These are phyloP conservation scores for Helianthus tuberosus DNA, from an alignment of 129 eudicot genomes.

Conservation along the genomic window DNA sequence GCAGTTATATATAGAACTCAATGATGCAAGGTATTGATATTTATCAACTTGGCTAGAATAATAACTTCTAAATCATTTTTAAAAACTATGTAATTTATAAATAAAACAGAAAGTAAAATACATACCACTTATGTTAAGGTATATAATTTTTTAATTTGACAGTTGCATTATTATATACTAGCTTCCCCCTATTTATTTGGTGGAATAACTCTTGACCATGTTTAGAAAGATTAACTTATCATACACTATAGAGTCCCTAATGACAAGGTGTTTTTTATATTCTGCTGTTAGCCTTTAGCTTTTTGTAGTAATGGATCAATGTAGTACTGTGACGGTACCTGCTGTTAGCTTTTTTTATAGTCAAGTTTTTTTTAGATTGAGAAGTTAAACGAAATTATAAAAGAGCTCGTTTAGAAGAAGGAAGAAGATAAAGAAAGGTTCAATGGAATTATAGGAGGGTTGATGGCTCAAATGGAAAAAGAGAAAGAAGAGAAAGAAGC, in stretches of 20 bases:
- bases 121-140: slow-evolving; percentile 13
- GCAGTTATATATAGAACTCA: too few relatives aligned
- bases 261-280: slow-evolving; percentile 1
- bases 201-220: slow-evolving; percentile 30
- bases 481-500: too few relatives aligned
- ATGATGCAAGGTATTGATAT: too few relatives aligned
- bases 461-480: too few relatives aligned
- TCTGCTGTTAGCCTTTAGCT: background rate
- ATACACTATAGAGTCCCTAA: slow-evolving; percentile 11
- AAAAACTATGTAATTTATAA: background rate
- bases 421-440: too few relatives aligned
- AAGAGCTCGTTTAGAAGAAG: too few relatives aligned
- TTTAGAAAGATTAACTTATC: slow-evolving; percentile 24
- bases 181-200: slow-evolving; percentile 12
- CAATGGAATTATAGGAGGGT: too few relatives aligned
- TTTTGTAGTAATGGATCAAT: too few relatives aligned
- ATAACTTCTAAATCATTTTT: background rate
- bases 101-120: slow-evolving; percentile 25
- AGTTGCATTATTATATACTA: slow-evolving; percentile 16
- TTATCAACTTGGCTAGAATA: slow-evolving; percentile 22
- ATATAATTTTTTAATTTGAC: slow-evolving; percentile 2
- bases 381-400: too few relatives aligned
- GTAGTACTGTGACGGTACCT: too few relatives aligned
- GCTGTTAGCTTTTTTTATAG: too few relatives aligned
- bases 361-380: too few relatives aligned